A percentile compares a stretch with the other conserved stretches of the same genome.
Conservation (phyloP, 768 basidiomycete genomes). For the Suillus bovinus region DNA sequence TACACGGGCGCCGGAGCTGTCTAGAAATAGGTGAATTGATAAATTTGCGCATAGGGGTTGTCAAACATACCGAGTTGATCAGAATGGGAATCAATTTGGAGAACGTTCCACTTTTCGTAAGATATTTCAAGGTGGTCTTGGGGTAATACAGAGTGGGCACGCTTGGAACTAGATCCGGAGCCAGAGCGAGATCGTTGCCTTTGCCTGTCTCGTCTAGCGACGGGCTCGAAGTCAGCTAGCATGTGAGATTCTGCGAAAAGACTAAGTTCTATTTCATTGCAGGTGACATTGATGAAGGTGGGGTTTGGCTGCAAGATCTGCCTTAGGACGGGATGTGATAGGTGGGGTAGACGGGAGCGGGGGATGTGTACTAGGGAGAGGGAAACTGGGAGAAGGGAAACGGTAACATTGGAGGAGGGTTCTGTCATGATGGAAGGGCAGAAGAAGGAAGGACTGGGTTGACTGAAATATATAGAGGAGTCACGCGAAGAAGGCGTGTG, state of each 20-base stretch:
- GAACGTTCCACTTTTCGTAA: conserved; percentile 73
- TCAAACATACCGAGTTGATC: conserved; percentile 57
- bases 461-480: conserved; percentile 14
- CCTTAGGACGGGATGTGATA: conserved; percentile 63
- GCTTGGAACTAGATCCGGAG: conserved; percentile 33
- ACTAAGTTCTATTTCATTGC: conserved; percentile 78
- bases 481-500: conserved; percentile 14
- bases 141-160: conserved; percentile 17
- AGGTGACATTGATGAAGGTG: conserved; percentile 72
- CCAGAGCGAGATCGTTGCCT: conserved; percentile 43
- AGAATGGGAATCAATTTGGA: conserved; percentile 81
- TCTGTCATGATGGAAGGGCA: conserved; percentile 22
- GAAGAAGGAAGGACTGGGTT: conserved; percentile 7
- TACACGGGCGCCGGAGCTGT: conserved; percentile 70
- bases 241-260: conserved; percentile 64
- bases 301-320: conserved; percentile 69
- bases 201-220: conserved; percentile 58
- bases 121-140: conserved; percentile 67
- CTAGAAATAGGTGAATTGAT: conserved; percentile 33
- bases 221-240: conserved; percentile 59
- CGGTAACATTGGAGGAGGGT: conserved; percentile 45
- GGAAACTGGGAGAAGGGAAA: conserved; percentile 69
- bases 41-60: conserved; percentile 8
- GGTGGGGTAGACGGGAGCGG: conserved; percentile 58
- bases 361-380: conserved; percentile 77